Percentiles rank a stretch among this genome's conserved stretches.
Evolutionary conservation across 2,329 filamentous ascomycete species (phyloP).

Genomic region (Coleophoma eucalyptorum): DNA sequence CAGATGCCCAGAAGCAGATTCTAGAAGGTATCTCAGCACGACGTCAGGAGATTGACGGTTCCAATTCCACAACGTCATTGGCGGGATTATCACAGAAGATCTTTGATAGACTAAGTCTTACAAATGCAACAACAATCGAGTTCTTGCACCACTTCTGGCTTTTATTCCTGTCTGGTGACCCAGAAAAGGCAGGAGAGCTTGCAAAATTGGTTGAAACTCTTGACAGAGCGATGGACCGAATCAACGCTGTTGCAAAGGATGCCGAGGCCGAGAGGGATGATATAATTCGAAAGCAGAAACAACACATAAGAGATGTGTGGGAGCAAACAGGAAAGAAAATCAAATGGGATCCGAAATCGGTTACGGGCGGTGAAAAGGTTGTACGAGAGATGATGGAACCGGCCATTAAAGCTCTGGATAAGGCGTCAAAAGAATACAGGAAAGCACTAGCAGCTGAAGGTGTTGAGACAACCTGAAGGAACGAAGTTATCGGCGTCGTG

Average conservation of each 20-base stretch:
- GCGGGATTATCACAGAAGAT: conserved; percentile 43
- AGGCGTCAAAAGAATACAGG: conserved; percentile 68
- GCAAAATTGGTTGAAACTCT: conserved; percentile 80
- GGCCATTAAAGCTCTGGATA: conserved; percentile 65
- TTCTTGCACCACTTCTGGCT: conserved; percentile 98
- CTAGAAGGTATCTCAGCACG: conserved; percentile 61
- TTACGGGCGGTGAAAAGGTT: conserved; percentile 72
- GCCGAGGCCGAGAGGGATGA: conserved; percentile 71
- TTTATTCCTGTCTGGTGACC: conserved; percentile 83
- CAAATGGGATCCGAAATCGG: conserved; percentile 61
- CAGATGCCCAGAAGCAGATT: conserved; percentile 61
- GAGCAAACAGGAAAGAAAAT: conserved; percentile 71
- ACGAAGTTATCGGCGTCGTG: background rate
- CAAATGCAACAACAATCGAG: conserved; percentile 89
- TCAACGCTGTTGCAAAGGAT: conserved; percentile 74
- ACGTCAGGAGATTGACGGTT: conserved; percentile 53
- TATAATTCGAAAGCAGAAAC: conserved; percentile 63
- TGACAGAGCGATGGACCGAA: conserved; percentile 70
- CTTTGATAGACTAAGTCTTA: conserved; percentile 64
- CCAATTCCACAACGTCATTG: conserved; percentile 17
- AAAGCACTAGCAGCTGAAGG: conserved; percentile 63
- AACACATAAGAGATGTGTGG: conserved; percentile 67
- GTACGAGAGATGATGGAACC: conserved; percentile 76
- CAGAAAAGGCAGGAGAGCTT: conserved; percentile 75
- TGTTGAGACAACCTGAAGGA: conserved; percentile 16